Evolutionary conservation across 2,329 filamentous ascomycete species (phyloP), one percentile per base, ranked within the genome.

Genomic region (Elsinoe batatas): DNA sequence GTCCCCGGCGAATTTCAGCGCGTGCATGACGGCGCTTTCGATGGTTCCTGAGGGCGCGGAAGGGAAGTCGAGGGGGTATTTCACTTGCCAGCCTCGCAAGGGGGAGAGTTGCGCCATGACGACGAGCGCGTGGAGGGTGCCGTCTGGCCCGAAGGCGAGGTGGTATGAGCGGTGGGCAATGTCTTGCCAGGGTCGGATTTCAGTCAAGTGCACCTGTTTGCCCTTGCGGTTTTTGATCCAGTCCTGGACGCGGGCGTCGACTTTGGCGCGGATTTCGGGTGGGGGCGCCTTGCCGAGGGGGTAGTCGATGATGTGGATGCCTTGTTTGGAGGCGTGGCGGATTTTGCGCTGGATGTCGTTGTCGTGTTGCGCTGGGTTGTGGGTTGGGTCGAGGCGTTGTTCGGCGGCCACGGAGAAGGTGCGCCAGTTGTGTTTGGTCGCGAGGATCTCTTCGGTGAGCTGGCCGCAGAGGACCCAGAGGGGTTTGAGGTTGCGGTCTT

Each of bases 31-130:
- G 38, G 93, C 80, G 38, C 85, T 79, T 73, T 96, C 91, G 60
- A 95, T 95, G 33, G 87, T 85, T 46, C 91, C 91, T 43, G 82
- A 88, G n/a, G 91, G 87, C 0, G 90, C 81, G 22, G 81, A 82
- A 0, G 90, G 91, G 77, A 96, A 95, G 71, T 96, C 89, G 55
- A 96, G 82, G n/a, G 87, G 87, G 76, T 93, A 95, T 75, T 96
- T 96, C 67, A 95, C 85, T 74, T 96, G 91, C 82, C 89, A 94
- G 55, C 91, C 91, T 67, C 94, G 82, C 35, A 81, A 76, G 1
- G 89, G 88, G 3, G 86, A 81, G 26, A 96, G 81, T 69, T 89
- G 87, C 54, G 87, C 87, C 64, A 96, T 76, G 7, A 91, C 84
- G n/a, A 91, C 85, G 57, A 96, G 79, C 33, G 86, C 85, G 40